Percentiles rank a stretch among this genome's conserved stretches.
Evolutionary conservation across 2,329 filamentous ascomycete species (phyloP).

Genomic region (Ophiostoma sp.): DNA sequence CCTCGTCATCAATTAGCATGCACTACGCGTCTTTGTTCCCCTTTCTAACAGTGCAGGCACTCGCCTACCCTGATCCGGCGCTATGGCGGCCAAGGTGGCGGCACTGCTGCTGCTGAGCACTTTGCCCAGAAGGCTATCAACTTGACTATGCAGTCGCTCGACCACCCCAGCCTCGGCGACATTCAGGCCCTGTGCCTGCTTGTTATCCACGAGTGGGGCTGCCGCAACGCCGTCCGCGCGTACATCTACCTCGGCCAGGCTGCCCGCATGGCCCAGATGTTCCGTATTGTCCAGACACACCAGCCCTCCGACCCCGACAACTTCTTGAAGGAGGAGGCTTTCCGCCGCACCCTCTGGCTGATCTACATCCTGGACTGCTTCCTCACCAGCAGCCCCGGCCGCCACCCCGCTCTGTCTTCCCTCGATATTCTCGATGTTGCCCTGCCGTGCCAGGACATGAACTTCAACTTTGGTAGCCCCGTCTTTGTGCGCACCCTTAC

Average conservation of each 20-base stretch:
- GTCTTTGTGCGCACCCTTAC: conserved; percentile 53
- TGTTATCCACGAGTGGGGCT: conserved; percentile 59
- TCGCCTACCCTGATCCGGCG: conserved; percentile 53
- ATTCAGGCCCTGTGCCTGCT: conserved; percentile 57
- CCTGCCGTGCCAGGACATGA: conserved; percentile 56
- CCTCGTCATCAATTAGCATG: not conserved
- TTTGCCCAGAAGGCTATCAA: conserved; percentile 54
- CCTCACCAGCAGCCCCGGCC: conserved; percentile 56
- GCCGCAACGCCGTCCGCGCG: conserved; percentile 55
- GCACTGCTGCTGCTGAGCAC: conserved; percentile 52
- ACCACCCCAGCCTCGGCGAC: conserved; percentile 55
- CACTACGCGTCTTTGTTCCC: no score
- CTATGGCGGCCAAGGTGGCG: conserved; percentile 48
- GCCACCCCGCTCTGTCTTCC: conserved; percentile 50
- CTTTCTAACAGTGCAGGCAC: conserved; percentile 38
- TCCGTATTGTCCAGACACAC: conserved; percentile 52
- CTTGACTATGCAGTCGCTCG: conserved; percentile 53
- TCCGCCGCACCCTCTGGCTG: conserved; percentile 57
- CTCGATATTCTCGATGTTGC: conserved; percentile 52
- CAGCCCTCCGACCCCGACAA: conserved; percentile 48
- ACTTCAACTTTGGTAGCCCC: conserved; percentile 57
- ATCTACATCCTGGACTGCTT: conserved; percentile 60
- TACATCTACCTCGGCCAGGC: conserved; percentile 60
- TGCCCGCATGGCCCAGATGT: conserved; percentile 61
- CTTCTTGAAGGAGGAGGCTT: conserved; percentile 56